Evolutionary conservation across 768 basidiomycete species (phyloP), one percentile per base, ranked within the genome.

Genomic region (Tephrocybe sp.): DNA sequence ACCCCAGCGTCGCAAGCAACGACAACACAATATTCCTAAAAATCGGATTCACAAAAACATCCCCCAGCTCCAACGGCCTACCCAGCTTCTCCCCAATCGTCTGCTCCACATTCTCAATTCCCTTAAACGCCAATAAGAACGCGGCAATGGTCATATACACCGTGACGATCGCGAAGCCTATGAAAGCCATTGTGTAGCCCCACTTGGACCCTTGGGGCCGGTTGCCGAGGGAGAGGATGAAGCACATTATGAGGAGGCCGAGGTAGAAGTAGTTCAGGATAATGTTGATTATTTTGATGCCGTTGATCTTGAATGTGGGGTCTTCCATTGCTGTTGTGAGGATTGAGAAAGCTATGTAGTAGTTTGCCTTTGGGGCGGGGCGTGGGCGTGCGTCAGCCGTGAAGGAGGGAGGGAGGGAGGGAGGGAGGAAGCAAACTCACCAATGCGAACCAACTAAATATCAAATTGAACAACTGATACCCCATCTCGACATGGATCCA

Each of bases 401-500:
- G 11, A 12, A 10, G 22, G 22, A 32, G 41, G 38, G 35, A 4
- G 26, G 5, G 34, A 48, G 16, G 3, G 47, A 41, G 20, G n/a
- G 2, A 45, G 38, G 35, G 19, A 13, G 9, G 48, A 4, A 9
- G 16, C 11, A 17, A 5, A 65, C 84, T 41, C 62, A 89, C 87
- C 51, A 95, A 71, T 11, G 87, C 76, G 57, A 95, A 93, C 91
- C 92, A 96, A 13, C 92, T 86, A 66, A 97, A 98, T 57, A 98
- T 78, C 51, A 97, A 67, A 66, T 94, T 97, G 68, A 92, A 91
- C 1, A 83, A 58, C 64, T 96, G 92, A 65, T 98, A 98, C 13
- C 98, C 16, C 75, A 95, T 83, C 72, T 98, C 95, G 49, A 98
- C 76, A 56, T 98, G 96, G 34, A 98, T 88, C 89, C 91, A 96